Evolutionary conservation across 2,329 filamentous ascomycete species (phyloP), one percentile per base, ranked within the genome.

Genomic region (Monosporascus sp.): DNA sequence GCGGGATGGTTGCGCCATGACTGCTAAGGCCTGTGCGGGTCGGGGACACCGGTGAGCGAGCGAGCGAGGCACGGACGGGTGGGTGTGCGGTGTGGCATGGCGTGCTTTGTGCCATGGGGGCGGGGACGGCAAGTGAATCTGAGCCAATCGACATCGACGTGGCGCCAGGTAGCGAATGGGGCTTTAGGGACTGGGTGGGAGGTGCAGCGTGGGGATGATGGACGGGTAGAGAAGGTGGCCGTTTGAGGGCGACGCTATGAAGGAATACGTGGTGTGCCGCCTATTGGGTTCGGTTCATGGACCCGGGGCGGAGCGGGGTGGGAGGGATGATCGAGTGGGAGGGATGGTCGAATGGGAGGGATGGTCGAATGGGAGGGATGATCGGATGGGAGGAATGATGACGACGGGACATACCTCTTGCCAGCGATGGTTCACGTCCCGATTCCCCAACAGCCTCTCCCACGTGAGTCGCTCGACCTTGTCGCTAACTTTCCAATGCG

Each of bases 1-100:
- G 68, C 93, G 88, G 55, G 80, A 82, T 0, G 90, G 89, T 53
- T 95, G 85, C 5, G 91, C 90, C 89, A 97, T 96, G 56, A 96
- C 77, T 4, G 90, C 91, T 3, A 97, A 79, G 45, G 93, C 94
- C 88, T 94, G 55, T 50, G 20, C 37, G 24, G 22, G 18, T 31
- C 6, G 8, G 38, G 41, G 20, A 8, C 31, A 37, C 17, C 24
- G 48, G 38, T 47, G 47, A 35, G 18, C 22, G 9, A 49, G 27
- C 22, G 31, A 25, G 37, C 9, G n/a, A 35, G 9, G 11, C 9
- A 17, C 24, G 37, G 39, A 25, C 20, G 45, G 20, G 22, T 39
- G 24, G 24, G 25, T 11, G 11, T 25, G 31, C 27, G 37, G 11
- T 18, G 48, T 24, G 31, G 41, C 31, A 14, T 44, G 37, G 22